A percentile compares a stretch with the other conserved stretches of the same genome.
These are phyloP conservation scores for Epichloe sibirici DNA, from an alignment of 2,329 filamentous ascomycete genomes.

Conservation along the genomic window DNA sequence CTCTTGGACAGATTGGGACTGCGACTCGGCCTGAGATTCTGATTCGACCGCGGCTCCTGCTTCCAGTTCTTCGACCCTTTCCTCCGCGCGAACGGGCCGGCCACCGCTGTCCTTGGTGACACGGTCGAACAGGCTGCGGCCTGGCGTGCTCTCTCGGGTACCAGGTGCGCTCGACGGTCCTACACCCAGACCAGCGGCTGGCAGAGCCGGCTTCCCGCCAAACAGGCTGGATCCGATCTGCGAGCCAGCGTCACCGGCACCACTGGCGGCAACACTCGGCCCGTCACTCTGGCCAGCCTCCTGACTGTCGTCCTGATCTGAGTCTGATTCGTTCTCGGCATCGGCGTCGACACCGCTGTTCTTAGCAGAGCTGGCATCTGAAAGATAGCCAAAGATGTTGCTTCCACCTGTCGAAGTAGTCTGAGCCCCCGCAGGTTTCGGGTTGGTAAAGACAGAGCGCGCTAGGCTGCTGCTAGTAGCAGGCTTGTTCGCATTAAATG, in stretches of 20 bases:
- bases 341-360: conserved; percentile 40
- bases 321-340: conserved; percentile 32
- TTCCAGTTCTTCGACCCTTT: conserved; percentile 11
- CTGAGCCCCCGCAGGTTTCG: conserved; percentile 21
- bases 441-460: conserved; percentile 30
- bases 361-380: conserved; percentile 41
- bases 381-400: conserved; percentile 51
- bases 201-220: conserved; percentile 19
- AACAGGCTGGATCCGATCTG: conserved; percentile 16
- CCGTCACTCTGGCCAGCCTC: conserved; percentile 31
- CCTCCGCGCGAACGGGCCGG: conserved; percentile 32
- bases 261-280: conserved; percentile 29
- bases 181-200: conserved; percentile 11
- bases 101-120: conserved; percentile 38
- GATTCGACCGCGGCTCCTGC: neutral
- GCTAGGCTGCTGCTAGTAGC: conserved; percentile 24
- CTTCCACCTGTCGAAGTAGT: conserved; percentile 15
- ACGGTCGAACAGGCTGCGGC: conserved; percentile 43
- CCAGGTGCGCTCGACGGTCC: conserved; percentile 25
- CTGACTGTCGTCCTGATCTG: conserved; percentile 30
- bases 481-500: conserved; percentile 23
- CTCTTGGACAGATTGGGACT: conserved; percentile 8
- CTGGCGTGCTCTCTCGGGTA: conserved; percentile 32
- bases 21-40: neutral
- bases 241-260: conserved; percentile 27